Evolutionary conservation across 345 rosid species (phyloP).

Genomic region (Iberis pinnata): DNA sequence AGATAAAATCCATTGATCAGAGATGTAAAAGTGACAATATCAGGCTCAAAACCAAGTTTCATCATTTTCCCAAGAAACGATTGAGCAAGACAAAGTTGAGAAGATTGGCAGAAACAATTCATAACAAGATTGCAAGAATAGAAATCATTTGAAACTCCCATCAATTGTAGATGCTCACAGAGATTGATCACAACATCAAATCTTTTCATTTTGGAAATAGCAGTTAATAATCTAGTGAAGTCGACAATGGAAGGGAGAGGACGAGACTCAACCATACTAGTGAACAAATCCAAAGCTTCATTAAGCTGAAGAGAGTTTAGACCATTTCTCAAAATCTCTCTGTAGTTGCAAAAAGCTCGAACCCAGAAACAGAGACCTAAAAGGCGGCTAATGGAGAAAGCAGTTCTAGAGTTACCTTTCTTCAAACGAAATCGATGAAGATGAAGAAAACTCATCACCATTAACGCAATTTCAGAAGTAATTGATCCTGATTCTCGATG

Average conservation of each 20-base stretch:
- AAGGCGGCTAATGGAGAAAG: conserved; percentile 11
- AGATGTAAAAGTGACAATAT: conserved; percentile 15
- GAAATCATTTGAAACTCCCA: conserved; percentile 19
- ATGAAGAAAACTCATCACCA: conserved; percentile 13
- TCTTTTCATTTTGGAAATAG: conserved; percentile 16
- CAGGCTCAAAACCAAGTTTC: conserved; percentile 25
- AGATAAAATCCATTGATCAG: conserved; percentile 18
- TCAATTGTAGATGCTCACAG: not conserved
- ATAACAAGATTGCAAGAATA: conserved; percentile 18
- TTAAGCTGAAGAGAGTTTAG: conserved; percentile 16
- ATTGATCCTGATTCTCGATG: not conserved
- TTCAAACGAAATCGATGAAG: conserved; percentile 2
- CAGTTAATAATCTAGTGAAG: conserved; percentile 16
- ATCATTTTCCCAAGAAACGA: conserved; percentile 25
- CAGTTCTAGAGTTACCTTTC: conserved; percentile 5
- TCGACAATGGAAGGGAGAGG: conserved; percentile 18
- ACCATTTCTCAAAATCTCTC: conserved; percentile 10
- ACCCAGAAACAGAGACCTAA: conserved; percentile 19
- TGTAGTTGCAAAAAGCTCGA: conserved; percentile 20
- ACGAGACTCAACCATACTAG: conserved; percentile 22
- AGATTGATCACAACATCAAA: conserved; percentile 18
- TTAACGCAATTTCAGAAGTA: conserved; percentile 7
- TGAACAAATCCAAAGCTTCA: conserved; percentile 20
- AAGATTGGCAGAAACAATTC: conserved; percentile 16
- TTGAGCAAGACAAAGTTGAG: not conserved